Evolutionary conservation across 2,329 filamentous ascomycete genomes (phyloP).

Genomic region (Drechslera avenae): DNA sequence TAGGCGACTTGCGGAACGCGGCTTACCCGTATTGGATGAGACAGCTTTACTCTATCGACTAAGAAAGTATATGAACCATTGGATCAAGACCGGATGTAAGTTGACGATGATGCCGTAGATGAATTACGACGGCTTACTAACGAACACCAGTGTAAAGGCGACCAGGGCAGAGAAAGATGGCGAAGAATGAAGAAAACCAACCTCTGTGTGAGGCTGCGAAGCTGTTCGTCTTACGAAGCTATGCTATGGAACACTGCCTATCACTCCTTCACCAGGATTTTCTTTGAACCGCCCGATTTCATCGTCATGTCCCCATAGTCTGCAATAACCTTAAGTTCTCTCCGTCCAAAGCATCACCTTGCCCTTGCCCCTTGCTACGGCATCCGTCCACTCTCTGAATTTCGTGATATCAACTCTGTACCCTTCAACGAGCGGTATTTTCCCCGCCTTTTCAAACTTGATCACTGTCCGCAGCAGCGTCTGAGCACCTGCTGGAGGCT

Average conservation of each 20-base stretch:
- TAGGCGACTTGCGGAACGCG: conserved; percentile 1
- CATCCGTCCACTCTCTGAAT: conserved; percentile 26
- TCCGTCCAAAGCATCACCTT: conserved; percentile 43
- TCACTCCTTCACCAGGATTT: too few species aligned
- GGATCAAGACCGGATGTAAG: conserved; percentile 4
- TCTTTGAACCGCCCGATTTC: too few species aligned
- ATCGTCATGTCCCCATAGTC: too few species aligned
- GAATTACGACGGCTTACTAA: not conserved
- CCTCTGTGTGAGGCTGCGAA: too few species aligned
- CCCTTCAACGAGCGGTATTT: conserved; percentile 30
- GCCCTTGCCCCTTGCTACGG: conserved; percentile 28
- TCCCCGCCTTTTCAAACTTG: conserved; percentile 23
- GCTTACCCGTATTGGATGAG: conserved; percentile 6
- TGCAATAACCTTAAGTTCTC: not conserved
- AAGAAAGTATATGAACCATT: conserved; percentile 10
- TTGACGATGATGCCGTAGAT: not conserved
- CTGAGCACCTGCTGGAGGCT: conserved; percentile 1
- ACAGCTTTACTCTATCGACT: conserved; percentile 5
- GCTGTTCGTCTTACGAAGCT: too few species aligned
- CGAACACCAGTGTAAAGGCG: too few species aligned
- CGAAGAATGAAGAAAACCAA: too few species aligned
- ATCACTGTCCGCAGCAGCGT: conserved; percentile 23
- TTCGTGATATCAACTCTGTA: conserved; percentile 22
- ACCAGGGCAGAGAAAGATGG: too few species aligned
- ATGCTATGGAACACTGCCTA: too few species aligned